Conservation (phyloP, 2,329 filamentous ascomycete genomes). For the Diaporthe ampelina region DNA sequence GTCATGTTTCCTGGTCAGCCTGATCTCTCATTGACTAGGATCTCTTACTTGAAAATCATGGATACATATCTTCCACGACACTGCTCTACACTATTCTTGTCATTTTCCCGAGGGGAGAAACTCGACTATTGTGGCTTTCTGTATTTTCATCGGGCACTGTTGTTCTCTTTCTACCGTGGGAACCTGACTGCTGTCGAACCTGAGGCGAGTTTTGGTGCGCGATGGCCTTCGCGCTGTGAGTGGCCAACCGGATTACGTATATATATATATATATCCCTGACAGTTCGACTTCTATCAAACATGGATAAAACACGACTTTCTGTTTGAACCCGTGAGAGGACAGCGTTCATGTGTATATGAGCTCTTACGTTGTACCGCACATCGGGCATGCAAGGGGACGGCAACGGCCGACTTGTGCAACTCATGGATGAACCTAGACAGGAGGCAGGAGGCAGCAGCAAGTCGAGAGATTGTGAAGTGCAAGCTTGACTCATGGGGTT, state of each 20-base stretch:
- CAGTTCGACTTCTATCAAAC: not conserved
- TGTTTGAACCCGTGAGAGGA: no score
- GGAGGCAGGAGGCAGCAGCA: not conserved
- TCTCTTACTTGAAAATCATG: no score
- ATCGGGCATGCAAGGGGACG: not conserved
- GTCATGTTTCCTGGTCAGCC: no score
- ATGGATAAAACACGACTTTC: not conserved
- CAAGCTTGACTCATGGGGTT: constrained; percentile 20
- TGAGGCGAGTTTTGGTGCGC: not conserved
- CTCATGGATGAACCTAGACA: not conserved
- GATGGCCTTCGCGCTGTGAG: not conserved
- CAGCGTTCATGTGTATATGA: no score
- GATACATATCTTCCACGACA: no score
- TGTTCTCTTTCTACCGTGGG: not conserved
- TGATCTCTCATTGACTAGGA: no score
- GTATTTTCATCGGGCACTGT: not conserved
- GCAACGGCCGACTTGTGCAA: not conserved
- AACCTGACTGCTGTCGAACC: not conserved
- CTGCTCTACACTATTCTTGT: no score
- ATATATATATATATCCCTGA: not conserved
- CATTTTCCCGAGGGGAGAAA: not conserved
- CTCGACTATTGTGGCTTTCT: not conserved
- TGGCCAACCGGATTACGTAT: not conserved
- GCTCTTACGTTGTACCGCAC: not conserved
- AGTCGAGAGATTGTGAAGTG: constrained; percentile 24